A percentile compares a stretch with the other conserved stretches of the same genome.
These are phyloP conservation scores for Talaromyces thailandensis DNA, from an alignment of 495 filamentous ascomycete species.

Conservation along the genomic window DNA sequence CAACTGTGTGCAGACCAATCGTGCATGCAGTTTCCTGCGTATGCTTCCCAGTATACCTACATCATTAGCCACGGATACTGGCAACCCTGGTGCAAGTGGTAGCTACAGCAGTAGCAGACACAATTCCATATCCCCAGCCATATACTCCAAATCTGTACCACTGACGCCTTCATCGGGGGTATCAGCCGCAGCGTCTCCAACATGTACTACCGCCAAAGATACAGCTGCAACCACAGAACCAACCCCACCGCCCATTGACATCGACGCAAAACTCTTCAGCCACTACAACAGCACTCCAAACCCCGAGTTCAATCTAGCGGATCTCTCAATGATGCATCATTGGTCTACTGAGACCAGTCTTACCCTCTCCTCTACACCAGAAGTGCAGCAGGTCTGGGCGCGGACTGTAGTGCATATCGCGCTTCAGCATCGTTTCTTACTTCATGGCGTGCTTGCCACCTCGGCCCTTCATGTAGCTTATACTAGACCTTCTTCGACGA, in stretches of 20 bases:
- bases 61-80: not conserved
- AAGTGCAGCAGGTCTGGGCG: slow-evolving; percentile 24
- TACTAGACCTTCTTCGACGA: slow-evolving; percentile 13
- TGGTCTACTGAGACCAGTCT: slow-evolving; percentile 27
- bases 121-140: not conserved
- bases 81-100: not conserved
- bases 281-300: slow-evolving; percentile 50
- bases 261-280: not conserved
- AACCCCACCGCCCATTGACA: not conserved
- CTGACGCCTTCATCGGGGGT: not conserved
- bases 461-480: slow-evolving; percentile 27
- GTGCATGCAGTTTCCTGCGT: not conserved
- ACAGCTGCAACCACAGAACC: not conserved
- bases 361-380: slow-evolving; percentile 22
- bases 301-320: slow-evolving; percentile 57
- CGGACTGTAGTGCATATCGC: slow-evolving; percentile 19
- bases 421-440: slow-evolving; percentile 21
- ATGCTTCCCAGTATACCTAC: slow-evolving; percentile 2
- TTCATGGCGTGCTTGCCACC: slow-evolving; percentile 25
- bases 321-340: slow-evolving; percentile 29
- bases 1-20: slow-evolving; percentile 10
- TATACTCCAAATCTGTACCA: not conserved
- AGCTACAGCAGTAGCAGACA: not conserved
- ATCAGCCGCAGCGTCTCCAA: not conserved
- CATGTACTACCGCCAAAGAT: not conserved